Percentiles rank a stretch among this genome's conserved stretches.
Conservation (phyloP, 176 grass and related monocot genomes). For the Hyparrhenia diplandra region DNA sequence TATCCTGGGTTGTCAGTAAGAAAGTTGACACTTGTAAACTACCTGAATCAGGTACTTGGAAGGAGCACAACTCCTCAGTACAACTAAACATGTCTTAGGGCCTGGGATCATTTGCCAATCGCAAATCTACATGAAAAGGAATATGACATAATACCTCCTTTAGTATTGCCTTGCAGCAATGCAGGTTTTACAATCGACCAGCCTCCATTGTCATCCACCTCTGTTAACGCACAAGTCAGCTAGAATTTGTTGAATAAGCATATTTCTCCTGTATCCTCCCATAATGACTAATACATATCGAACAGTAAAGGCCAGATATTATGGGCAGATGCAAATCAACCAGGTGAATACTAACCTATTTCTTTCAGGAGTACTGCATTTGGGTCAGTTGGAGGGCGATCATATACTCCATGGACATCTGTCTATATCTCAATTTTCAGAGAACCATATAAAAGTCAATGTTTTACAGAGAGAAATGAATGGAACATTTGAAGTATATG, state of each 20-base stretch:
- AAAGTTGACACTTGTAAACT: background rate
- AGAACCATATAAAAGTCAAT: background rate
- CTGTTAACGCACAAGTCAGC: constrained; percentile 37
- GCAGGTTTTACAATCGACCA: constrained; percentile 75
- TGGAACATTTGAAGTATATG: background rate
- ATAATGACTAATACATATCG: background rate
- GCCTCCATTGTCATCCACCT: constrained; percentile 65
- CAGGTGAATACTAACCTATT: constrained; percentile 60
- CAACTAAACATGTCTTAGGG: background rate
- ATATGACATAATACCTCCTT: constrained; percentile 35
- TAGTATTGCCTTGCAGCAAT: constrained; percentile 39
- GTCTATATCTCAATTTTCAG: constrained; percentile 65
- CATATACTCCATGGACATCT: constrained; percentile 95
- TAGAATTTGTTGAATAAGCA: background rate
- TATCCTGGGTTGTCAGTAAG: background rate
- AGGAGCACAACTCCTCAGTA: background rate
- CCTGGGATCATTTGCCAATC: background rate
- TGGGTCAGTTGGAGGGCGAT: constrained; percentile 79
- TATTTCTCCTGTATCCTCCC: background rate
- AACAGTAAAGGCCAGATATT: background rate
- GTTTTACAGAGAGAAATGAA: background rate
- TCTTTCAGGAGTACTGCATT: constrained; percentile 87
- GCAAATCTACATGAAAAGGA: background rate
- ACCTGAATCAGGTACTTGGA: constrained; percentile 6
- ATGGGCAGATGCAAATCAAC: background rate